phyloP scores from a whole-genome alignment of 1,284 basidiomycete genomes.

The Cryptococcus amylolentus region DNA sequence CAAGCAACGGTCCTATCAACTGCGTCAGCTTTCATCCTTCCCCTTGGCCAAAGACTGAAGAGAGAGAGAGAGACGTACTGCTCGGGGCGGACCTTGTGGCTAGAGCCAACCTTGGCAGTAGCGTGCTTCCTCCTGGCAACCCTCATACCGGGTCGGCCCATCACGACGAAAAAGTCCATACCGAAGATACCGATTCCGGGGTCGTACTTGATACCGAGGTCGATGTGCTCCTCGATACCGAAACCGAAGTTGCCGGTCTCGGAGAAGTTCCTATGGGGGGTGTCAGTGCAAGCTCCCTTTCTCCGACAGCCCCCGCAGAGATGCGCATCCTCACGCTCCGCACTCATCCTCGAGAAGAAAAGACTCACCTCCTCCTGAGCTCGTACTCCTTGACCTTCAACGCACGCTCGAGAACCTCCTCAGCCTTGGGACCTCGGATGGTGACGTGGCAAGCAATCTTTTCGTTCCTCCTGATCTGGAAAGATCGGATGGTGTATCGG shows the following conservation, averaged over 20 bases:
- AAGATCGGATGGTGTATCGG: constrained; percentile 98
- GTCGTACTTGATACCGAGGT: constrained; percentile 96
- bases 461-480: constrained; percentile 99
- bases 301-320: neutral
- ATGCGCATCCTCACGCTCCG: neutral
- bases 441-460: constrained; percentile 99
- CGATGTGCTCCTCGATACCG: constrained; percentile 98
- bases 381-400: constrained; percentile 99
- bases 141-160: constrained; percentile 92
- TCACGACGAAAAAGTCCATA: constrained; percentile 97
- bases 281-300: neutral
- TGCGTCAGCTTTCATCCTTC: constrained; percentile 32
- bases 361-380: constrained; percentile 57
- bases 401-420: constrained; percentile 98
- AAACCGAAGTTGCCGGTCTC: constrained; percentile 98
- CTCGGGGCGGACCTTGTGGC: constrained; percentile 85
- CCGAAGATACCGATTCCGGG: constrained; percentile 96
- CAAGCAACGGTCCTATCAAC: constrained; percentile 69
- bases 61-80: constrained; percentile 51
- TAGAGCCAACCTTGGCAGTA: constrained; percentile 79
- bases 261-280: constrained; percentile 83
- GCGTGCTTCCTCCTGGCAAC: constrained; percentile 89
- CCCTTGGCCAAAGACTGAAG: neutral
- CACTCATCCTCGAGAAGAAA: neutral
- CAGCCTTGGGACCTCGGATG: constrained; percentile 98